Base-by-base conservation (phyloP, 305 asterid species). In the Fraxinus xanthoxyloides region DNA sequence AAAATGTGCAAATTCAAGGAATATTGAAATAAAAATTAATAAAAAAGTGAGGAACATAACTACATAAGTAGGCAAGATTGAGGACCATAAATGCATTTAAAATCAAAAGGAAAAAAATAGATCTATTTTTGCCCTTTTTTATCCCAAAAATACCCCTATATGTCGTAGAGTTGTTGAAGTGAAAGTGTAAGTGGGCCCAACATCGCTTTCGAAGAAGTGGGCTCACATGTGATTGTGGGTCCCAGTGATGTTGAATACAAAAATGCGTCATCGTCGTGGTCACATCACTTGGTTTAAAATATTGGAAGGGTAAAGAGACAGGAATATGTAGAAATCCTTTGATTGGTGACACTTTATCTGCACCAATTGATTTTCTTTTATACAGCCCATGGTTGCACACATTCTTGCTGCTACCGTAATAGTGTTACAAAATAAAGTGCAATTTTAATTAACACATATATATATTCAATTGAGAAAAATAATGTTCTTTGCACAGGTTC, bases 341-440 rank as follows among this genome's bases (percentile, higher is more conserved):
- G 85, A 69, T 82, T 82, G 85, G 82, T 77, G 85, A 77, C 81
- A 77, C 63, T 82, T 65, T 82, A 82, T 82, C 81, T 82, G 75
- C 79, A 54, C 61, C 82, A 21, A 9, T 36, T 30, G 15, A 77
- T 23, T 77, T 24, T 15, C 61, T 26, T 63, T 19, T 40, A 81
- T 17, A 19, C 21, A 21, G 40, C 77, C 77, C 31, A 43, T 38
- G 59, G 30, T 76, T 23, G 34, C 38, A 36, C 31, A 56, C 54
- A 15, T 2, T 34, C 38, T 63, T 38, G n/a, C 48, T 40, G 36
- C 46, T 35, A 36, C 54, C 69, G 51, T 77, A 26, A 17, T 72
- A 13, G 28, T 74, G n/a, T 17, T 38, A 7, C 31, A 61, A 35
- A 81, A 43, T 81, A 65, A 75, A 74, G 3, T 40, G 15, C 46